These are phyloP conservation scores for Xylaria intraflava DNA, from an alignment of 495 filamentous ascomycete species.

Conservation along the genomic window DNA sequence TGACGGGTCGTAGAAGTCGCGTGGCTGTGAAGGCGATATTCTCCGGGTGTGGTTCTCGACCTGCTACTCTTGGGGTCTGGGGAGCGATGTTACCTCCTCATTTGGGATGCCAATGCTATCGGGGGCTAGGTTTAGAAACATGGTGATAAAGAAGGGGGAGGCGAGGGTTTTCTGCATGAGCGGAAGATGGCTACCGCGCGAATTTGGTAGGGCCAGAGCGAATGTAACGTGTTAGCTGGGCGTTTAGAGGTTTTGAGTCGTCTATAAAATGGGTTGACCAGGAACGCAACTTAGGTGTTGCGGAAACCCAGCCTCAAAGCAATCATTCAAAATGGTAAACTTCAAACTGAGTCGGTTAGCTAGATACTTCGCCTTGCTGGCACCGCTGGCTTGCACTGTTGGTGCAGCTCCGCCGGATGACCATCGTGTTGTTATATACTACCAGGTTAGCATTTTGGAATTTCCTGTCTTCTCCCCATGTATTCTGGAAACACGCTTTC, in stretches of 20 bases:
- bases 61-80: background rate
- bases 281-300: background rate
- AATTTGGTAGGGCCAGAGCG: background rate
- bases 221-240: background rate
- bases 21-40: background rate
- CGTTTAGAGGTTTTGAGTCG: too few relatives aligned
- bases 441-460: slow-evolving; percentile 38
- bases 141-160: background rate
- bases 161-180: background rate
- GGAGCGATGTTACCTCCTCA: background rate
- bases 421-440: slow-evolving; percentile 54
- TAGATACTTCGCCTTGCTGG: slow-evolving; percentile 3
- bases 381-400: slow-evolving; percentile 5
- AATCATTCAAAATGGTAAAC: slow-evolving; percentile 1
- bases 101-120: background rate
- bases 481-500: background rate
- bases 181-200: slow-evolving; percentile 1
- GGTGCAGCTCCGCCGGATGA: slow-evolving; percentile 13
- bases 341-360: slow-evolving; percentile 7
- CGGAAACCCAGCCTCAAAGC: background rate
- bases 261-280: background rate
- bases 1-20: background rate
- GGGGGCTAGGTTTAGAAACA: background rate
- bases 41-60: background rate
- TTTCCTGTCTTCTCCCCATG: background rate